Base-by-base conservation (phyloP, 441 rosid species). In the Aquilaria agallochum region DNA sequence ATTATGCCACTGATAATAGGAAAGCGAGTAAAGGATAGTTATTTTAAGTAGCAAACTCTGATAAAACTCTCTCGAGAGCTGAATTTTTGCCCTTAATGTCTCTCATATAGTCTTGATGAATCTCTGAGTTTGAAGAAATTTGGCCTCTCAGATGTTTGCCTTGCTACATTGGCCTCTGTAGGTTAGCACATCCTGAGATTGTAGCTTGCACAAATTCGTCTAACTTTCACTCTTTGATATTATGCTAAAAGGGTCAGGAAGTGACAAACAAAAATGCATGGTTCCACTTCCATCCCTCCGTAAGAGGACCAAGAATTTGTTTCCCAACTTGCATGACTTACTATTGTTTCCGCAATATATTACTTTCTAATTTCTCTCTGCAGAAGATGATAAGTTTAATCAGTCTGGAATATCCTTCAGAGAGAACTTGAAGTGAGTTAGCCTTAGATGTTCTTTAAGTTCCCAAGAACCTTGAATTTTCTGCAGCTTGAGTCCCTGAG, bases 91-190 rank as follows among this genome's bases (percentile, higher is more conserved):
- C 80, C 82, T 81, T 77, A 62, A 82, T 62, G 68, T 55, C 3
- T 48, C 2, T 53, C 30, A 33, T 49, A 3, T 46, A 93, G 96
- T 58, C 77, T 85, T 65, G 90, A 87, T 64, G 96, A 85, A 31
- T 81, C 89, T 27, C 52, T 85, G 68, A 83, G 82, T 74, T 71
- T 90, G 65, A 85, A 81, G 80, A 83, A 74, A 53, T 83, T 86
- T 42, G 98, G 98, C 53, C 85, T 90, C 33, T 93, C 95, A 2
- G 93, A 85, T 52, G 80, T 79, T 62, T 87, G 95, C 76, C 95
- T 93, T 59, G 96, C 95, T 64, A 77, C 86, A 68, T 73, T 88
- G 80, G 90, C 89, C 63, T 75, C 83, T 59, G 74, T 76, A 83
- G 95, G 94, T 83, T 53, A 68, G 73, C 36, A 59, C 56, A 27